These are phyloP conservation scores for Thinopyrum elongatum DNA, from an alignment of 176 grass and related monocot genomes.

Conservation along the genomic window DNA sequence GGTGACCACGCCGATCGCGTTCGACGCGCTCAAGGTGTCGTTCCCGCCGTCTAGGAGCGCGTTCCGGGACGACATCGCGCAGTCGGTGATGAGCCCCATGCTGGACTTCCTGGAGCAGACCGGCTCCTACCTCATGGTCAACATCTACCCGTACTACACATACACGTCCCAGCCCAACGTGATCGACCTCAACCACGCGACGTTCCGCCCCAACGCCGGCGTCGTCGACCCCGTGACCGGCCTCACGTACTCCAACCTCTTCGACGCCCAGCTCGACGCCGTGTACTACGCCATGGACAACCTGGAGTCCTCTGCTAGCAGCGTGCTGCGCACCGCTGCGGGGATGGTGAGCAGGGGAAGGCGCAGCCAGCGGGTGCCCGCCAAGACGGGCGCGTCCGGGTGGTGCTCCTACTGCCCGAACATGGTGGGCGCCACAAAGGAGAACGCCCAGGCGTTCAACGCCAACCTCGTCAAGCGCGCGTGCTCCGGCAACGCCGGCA, in stretches of 20 bases:
- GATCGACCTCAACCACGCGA: constrained; percentile 42
- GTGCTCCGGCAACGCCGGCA: constrained; percentile 37
- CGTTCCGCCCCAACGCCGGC: constrained; percentile 44
- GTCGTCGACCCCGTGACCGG: constrained; percentile 26
- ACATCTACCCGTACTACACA: constrained; percentile 65
- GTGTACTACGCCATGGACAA: constrained; percentile 49
- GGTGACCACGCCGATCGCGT: constrained; percentile 55
- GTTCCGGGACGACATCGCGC: constrained; percentile 39
- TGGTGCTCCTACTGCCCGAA: too few species aligned
- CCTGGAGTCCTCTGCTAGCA: background rate
- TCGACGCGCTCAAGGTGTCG: constrained; percentile 32
- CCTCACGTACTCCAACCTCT: constrained; percentile 48
- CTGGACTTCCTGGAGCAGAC: constrained; percentile 48
- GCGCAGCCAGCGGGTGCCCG: background rate
- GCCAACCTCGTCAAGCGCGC: constrained; percentile 35
- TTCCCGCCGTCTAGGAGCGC: constrained; percentile 49
- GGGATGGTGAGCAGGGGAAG: background rate
- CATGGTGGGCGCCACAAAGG: too few species aligned
- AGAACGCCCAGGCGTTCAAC: constrained; percentile 45
- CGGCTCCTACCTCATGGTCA: constrained; percentile 53
- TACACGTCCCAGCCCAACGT: background rate
- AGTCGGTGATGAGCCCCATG: constrained; percentile 61
- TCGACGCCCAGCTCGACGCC: constrained; percentile 72
- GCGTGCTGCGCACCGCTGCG: too few species aligned
- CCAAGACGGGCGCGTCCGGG: background rate